These are phyloP conservation scores for Ogataea nitratoaversa DNA, from an alignment of 805 yeast species.

Conservation along the genomic window DNA sequence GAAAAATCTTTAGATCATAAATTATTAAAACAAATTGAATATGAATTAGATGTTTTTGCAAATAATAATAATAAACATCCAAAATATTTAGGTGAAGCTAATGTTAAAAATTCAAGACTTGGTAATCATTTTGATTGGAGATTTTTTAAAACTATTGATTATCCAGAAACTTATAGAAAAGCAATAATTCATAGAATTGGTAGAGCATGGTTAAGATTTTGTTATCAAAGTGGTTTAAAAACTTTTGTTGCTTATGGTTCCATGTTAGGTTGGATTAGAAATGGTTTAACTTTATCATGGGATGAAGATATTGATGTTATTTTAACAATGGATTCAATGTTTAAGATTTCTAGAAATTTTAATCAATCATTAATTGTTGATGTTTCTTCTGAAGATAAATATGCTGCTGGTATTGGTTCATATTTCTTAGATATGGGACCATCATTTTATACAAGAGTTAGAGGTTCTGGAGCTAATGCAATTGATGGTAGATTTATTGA, in stretches of 20 bases:
- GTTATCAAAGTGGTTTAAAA: conserved; percentile 39
- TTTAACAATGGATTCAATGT: conserved; percentile 47
- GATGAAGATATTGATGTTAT: conserved; percentile 66
- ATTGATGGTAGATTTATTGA: conserved; percentile 62
- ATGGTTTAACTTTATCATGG: conserved; percentile 62
- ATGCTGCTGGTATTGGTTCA: conserved; percentile 50
- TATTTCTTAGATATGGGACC: conserved; percentile 46
- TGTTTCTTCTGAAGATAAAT: conserved; percentile 18
- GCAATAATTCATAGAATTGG: conserved; percentile 42
- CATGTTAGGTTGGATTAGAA: conserved; percentile 60
- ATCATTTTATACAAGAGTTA: conserved; percentile 31
- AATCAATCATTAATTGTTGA: conserved; percentile 49
- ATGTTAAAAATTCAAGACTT: conserved; percentile 9
- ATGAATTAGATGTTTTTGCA: conserved; percentile 13
- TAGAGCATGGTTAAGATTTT: conserved; percentile 49
- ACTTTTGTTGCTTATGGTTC: conserved; percentile 70
- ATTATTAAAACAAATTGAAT: conserved; percentile 15
- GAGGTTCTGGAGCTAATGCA: conserved; percentile 45
- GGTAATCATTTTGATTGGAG: conserved; percentile 51
- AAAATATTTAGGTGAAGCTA: conserved; percentile 38
- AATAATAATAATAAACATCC: conserved; percentile 8
- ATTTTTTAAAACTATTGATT: conserved; percentile 45
- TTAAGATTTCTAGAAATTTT: conserved; percentile 41
- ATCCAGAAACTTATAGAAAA: conserved; percentile 36
- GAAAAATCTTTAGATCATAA: conserved; percentile 16